phyloP scores from a whole-genome alignment of 352 stramenopile genomes.

The Pythium aquatile region DNA sequence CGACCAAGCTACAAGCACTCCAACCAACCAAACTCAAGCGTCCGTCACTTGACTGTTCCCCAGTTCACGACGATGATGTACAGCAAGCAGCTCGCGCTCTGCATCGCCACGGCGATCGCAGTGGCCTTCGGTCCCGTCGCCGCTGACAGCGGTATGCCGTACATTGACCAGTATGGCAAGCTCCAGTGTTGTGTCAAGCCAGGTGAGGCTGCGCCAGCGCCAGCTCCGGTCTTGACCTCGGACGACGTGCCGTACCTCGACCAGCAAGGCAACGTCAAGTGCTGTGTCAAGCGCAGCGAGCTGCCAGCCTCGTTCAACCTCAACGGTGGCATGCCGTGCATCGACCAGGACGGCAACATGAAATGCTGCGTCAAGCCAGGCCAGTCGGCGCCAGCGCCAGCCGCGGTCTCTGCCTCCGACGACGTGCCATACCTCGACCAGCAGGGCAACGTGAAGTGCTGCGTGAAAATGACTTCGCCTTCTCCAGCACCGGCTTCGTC shows the following conservation, averaged over 20 bases:
- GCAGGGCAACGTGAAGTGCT: background rate
- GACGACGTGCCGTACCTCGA: background rate
- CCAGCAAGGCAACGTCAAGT: background rate
- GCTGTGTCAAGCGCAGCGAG: background rate
- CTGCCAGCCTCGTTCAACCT: constrained; percentile 1
- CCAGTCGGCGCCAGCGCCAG: background rate
- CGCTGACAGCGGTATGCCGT: background rate
- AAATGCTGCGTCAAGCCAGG: constrained; percentile 13
- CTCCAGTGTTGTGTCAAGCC: constrained; percentile 3
- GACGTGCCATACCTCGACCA: background rate
- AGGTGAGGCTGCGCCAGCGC: background rate
- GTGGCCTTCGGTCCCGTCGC: background rate
- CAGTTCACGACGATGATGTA: background rate
- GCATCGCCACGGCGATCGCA: constrained; percentile 7
- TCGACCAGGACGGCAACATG: constrained; percentile 9
- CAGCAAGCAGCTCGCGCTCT: constrained; percentile 6
- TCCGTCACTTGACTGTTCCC: background rate
- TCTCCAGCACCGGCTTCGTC: background rate
- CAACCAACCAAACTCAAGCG: background rate
- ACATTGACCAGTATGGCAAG: constrained; percentile 1
- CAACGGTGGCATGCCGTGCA: background rate
- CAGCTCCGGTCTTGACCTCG: background rate
- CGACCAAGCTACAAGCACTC: constrained; percentile 4
- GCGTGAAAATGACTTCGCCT: background rate
- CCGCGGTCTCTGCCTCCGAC: background rate